A percentile compares a stretch with the other conserved stretches of the same genome.
phyloP scores from a whole-genome alignment of 1,284 basidiomycete genomes.

The Moesziomyces antarcticus region DNA sequence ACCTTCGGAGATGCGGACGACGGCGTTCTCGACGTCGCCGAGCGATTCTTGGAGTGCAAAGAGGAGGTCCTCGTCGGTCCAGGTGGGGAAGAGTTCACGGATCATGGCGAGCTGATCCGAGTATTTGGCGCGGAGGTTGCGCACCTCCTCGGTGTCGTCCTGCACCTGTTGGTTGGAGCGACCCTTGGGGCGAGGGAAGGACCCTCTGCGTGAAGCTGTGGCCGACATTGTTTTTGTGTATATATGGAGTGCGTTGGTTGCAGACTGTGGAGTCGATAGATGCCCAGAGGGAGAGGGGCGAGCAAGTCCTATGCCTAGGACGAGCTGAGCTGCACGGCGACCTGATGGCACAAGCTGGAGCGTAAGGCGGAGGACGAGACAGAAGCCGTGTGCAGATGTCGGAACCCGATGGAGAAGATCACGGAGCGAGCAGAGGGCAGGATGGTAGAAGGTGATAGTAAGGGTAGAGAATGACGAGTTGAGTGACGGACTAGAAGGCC shows the following conservation, averaged over 20 bases:
- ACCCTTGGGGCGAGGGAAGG: conserved; percentile 48
- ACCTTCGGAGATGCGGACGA: conserved; percentile 82
- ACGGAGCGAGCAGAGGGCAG: conserved; percentile 9
- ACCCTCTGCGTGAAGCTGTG: conserved; percentile 51
- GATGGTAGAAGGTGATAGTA: conserved; percentile 18
- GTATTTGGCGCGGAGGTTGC: conserved; percentile 62
- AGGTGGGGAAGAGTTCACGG: conserved; percentile 80
- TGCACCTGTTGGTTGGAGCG: conserved; percentile 44
- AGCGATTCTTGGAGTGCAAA: conserved; percentile 78
- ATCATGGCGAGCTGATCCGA: conserved; percentile 72
- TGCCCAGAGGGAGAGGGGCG: conserved; percentile 10
- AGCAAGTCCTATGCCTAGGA: conserved; percentile 3
- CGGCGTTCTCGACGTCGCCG: conserved; percentile 81
- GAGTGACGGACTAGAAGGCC: too few species aligned
- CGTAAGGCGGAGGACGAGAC: conserved; percentile 10
- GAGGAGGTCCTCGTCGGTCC: conserved; percentile 83
- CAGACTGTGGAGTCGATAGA: neutral
- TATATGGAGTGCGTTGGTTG: conserved; percentile 10
- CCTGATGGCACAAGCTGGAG: conserved; percentile 10
- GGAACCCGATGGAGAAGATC: conserved; percentile 12
- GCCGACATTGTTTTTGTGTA: conserved; percentile 47
- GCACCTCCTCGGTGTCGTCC: conserved; percentile 66
- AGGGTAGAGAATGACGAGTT: neutral
- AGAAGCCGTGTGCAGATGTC: conserved; percentile 36
- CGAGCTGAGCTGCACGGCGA: conserved; percentile 30